Evolutionary conservation across 164 flowering plant genomes (phyloP).

Genomic region (Piper longum): DNA sequence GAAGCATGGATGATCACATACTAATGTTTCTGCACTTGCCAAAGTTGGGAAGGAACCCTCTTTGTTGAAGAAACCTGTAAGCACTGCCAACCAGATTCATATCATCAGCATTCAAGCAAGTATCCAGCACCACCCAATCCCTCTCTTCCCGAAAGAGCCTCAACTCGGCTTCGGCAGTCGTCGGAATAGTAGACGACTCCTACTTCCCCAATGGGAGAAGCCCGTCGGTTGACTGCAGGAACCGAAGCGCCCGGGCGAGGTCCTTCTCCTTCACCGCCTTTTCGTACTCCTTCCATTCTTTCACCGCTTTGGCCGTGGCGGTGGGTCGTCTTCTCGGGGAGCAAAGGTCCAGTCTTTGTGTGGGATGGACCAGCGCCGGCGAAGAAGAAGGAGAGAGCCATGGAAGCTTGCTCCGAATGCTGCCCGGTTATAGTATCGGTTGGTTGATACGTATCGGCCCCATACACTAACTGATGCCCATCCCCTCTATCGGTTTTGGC

Average conservation of each 20-base stretch:
- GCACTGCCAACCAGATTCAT: conserved; percentile 77
- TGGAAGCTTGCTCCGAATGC: too few species aligned
- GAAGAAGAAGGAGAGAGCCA: conserved; percentile 2
- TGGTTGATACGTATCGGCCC: too few species aligned
- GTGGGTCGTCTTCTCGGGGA: background rate
- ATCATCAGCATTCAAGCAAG: conserved; percentile 91
- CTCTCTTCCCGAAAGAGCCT: conserved; percentile 17
- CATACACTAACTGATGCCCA: too few species aligned
- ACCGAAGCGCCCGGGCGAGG: conserved; percentile 59
- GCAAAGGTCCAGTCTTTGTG: background rate
- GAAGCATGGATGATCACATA: conserved; percentile 13
- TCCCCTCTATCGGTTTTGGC: too few species aligned
- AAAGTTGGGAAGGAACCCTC: conserved; percentile 66
- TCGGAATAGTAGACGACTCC: conserved; percentile 8
- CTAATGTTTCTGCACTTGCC: conserved; percentile 80
- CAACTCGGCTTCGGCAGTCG: conserved; percentile 2
- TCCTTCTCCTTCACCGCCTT: conserved; percentile 84
- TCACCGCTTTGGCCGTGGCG: conserved; percentile 6
- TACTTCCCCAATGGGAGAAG: too few species aligned
- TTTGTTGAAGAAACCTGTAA: conserved; percentile 52
- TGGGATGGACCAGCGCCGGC: background rate
- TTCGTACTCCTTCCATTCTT: conserved; percentile 56
- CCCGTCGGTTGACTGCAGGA: conserved; percentile 33
- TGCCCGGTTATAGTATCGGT: too few species aligned
- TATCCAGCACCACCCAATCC: conserved; percentile 79